Percentiles rank a stretch among this genome's conserved stretches.
phyloP scores from a whole-genome alignment of 331 rosid species.

The Malus hybrid region DNA sequence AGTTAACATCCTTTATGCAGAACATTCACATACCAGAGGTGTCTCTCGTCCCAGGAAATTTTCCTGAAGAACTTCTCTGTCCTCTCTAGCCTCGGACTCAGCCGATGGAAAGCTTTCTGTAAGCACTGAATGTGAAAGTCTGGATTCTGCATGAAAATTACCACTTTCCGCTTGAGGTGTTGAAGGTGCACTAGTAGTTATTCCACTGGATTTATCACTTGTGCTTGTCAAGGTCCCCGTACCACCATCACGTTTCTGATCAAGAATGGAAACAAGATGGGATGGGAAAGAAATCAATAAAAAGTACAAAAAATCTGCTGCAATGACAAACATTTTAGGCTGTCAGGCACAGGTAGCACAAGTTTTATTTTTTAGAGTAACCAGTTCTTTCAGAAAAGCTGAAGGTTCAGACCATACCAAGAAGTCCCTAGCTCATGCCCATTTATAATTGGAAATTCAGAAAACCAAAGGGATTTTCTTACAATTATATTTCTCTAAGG shows the following conservation, averaged over 20 bases:
- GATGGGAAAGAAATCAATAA: conserved; percentile 12
- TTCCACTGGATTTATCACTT: conserved; percentile 90
- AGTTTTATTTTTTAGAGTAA: neutral
- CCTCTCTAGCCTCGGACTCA: conserved; percentile 70
- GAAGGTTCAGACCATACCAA: neutral
- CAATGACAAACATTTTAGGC: neutral
- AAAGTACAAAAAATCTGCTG: neutral
- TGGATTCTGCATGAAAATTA: conserved; percentile 52
- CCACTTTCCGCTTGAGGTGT: conserved; percentile 83
- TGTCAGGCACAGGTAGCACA: neutral
- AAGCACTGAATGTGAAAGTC: conserved; percentile 61
- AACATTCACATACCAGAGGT: conserved; percentile 60
- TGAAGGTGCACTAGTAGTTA: conserved; percentile 78
- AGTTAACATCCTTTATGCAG: conserved; percentile 4
- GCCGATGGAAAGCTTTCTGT: conserved; percentile 72
- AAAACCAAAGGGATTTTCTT: neutral
- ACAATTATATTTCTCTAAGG: neutral
- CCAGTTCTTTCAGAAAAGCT: neutral
- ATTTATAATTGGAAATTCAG: neutral
- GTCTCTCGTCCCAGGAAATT: conserved; percentile 68
- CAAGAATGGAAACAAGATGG: conserved; percentile 15
- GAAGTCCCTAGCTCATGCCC: neutral
- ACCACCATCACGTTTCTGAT: conserved; percentile 89
- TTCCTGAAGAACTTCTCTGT: conserved; percentile 48
- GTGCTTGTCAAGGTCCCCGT: conserved; percentile 45